Evolutionary conservation across 441 rosid species (phyloP).

Genomic region (Gossypium gossypioides): DNA sequence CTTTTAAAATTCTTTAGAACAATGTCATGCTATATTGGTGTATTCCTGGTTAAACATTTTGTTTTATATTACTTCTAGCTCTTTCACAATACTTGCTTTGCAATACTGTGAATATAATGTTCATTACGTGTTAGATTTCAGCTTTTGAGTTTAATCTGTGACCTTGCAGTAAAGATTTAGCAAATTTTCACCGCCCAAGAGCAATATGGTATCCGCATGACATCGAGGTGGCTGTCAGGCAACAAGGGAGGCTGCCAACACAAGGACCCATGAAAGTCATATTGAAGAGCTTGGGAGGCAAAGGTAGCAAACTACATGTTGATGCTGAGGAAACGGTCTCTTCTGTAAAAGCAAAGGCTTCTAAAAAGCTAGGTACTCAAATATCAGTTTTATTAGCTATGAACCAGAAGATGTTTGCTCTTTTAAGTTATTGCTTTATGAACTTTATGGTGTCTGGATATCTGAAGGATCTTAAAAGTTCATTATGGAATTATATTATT

Average conservation of each 20-base stretch:
- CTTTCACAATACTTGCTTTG: not conserved
- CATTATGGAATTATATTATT: conserved; percentile 14
- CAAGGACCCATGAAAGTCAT: conserved; percentile 81
- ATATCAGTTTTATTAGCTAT: conserved; percentile 15
- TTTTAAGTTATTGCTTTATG: not conserved
- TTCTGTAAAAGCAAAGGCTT: conserved; percentile 80
- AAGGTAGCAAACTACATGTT: conserved; percentile 88
- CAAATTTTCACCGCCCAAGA: conserved; percentile 94
- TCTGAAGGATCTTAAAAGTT: conserved; percentile 16
- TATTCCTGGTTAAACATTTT: not conserved
- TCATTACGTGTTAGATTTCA: not conserved
- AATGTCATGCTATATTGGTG: not conserved
- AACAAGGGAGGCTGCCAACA: conserved; percentile 72
- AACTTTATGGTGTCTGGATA: conserved; percentile 6
- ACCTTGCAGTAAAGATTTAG: conserved; percentile 76
- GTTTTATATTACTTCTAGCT: not conserved
- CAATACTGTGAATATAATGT: not conserved
- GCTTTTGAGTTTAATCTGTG: not conserved
- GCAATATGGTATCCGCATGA: conserved; percentile 96
- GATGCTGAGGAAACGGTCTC: conserved; percentile 73
- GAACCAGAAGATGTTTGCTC: not conserved
- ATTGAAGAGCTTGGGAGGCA: conserved; percentile 93
- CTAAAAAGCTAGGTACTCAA: conserved; percentile 82
- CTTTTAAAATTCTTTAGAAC: not conserved
- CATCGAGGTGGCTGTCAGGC: conserved; percentile 86